phyloP scores from a whole-genome alignment of 1,284 basidiomycete species.

The Ceraceosorus bombacis region DNA sequence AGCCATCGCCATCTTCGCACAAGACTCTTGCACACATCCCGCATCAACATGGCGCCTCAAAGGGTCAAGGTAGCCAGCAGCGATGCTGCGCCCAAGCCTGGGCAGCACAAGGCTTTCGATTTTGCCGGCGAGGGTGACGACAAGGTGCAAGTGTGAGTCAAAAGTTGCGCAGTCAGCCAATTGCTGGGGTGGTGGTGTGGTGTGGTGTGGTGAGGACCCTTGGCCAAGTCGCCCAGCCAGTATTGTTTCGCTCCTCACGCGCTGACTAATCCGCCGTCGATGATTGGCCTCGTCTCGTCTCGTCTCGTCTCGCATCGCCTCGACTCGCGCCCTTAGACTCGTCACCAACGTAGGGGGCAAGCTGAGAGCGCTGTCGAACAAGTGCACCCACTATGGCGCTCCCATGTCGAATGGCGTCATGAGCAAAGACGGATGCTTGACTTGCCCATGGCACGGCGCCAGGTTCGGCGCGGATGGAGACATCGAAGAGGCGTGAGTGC shows the following conservation, averaged over 20 bases:
- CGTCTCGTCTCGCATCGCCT: neutral
- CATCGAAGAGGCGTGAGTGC: constrained; percentile 62
- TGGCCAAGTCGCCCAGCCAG: too few relatives aligned
- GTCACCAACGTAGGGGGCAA: constrained; percentile 67
- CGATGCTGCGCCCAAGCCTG: constrained; percentile 9
- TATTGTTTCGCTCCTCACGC: too few relatives aligned
- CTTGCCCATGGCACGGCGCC: constrained; percentile 83
- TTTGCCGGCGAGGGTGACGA: constrained; percentile 67
- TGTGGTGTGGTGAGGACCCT: too few relatives aligned
- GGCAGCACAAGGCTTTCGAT: constrained; percentile 66
- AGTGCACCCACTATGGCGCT: constrained; percentile 83
- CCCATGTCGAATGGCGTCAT: constrained; percentile 73
- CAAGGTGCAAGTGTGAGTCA: constrained; percentile 27
- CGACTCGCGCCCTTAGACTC: constrained; percentile 51
- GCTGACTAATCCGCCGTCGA: neutral
- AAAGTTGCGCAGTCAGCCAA: neutral
- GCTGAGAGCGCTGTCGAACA: constrained; percentile 65
- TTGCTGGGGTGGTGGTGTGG: neutral
- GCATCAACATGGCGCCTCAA: constrained; percentile 9
- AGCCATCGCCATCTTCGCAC: too few relatives aligned
- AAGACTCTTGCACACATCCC: too few relatives aligned
- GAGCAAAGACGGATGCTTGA: constrained; percentile 67
- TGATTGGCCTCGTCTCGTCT: neutral
- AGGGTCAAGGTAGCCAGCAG: constrained; percentile 16
- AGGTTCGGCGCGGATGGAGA: constrained; percentile 64